A percentile compares a stretch with the other conserved stretches of the same genome.
Evolutionary conservation across 805 yeast species (phyloP).

Genomic region (Blastobotrys terrestris): DNA sequence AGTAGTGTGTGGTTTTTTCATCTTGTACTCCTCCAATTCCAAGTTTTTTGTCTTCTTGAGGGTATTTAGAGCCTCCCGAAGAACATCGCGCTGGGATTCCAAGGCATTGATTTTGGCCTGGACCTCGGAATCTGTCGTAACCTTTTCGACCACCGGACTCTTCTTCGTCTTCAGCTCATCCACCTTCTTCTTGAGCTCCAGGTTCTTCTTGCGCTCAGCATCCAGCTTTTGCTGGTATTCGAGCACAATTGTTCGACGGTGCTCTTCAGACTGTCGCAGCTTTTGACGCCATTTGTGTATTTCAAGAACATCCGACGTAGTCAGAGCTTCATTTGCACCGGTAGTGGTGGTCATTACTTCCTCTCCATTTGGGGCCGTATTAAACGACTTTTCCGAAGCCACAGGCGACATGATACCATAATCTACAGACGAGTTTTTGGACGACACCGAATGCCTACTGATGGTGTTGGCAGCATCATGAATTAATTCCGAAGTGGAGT

Average conservation of each 20-base stretch:
- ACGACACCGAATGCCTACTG: not conserved
- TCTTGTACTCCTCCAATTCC: conserved; percentile 16
- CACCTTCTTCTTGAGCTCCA: conserved; percentile 16
- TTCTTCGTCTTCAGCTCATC: conserved; percentile 7
- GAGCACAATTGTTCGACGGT: conserved; percentile 13
- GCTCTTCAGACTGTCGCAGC: conserved; percentile 18
- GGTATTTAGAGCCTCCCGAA: conserved; percentile 18
- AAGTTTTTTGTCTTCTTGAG: conserved; percentile 20
- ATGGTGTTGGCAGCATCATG: conserved; percentile 8
- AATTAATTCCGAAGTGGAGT: conserved; percentile 20
- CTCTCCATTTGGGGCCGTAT: not conserved
- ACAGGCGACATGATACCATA: not conserved
- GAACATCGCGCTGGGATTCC: conserved; percentile 19
- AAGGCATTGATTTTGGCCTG: conserved; percentile 14
- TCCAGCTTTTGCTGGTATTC: conserved; percentile 23
- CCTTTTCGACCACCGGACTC: conserved; percentile 2
- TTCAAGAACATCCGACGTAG: conserved; percentile 3
- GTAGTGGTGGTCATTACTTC: not conserved
- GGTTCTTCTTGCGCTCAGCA: conserved; percentile 14
- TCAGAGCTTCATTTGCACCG: not conserved
- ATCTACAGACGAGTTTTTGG: conserved; percentile 1
- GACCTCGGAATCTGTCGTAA: conserved; percentile 2
- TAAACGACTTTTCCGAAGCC: not conserved
- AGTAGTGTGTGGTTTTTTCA: not conserved
- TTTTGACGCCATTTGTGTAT: conserved; percentile 7